These are phyloP conservation scores for Starmerella stellata DNA, from an alignment of 805 yeast species.

Conservation along the genomic window DNA sequence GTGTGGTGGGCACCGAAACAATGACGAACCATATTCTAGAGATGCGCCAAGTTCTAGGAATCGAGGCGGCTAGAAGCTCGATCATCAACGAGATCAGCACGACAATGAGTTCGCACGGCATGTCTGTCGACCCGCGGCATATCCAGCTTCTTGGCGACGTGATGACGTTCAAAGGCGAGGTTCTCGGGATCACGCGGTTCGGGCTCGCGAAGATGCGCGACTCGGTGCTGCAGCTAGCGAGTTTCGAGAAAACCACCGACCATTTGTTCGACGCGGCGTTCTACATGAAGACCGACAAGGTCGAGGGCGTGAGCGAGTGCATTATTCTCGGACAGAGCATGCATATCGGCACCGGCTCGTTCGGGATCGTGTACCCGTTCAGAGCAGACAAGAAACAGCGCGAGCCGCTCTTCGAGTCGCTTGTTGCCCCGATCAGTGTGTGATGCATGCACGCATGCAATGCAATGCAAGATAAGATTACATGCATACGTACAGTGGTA, in stretches of 20 bases:
- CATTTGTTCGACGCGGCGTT: slow-evolving; percentile 96
- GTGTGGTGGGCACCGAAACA: slow-evolving; percentile 76
- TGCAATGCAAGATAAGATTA: background rate
- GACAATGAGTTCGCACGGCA: slow-evolving; percentile 98
- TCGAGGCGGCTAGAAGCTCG: slow-evolving; percentile 90
- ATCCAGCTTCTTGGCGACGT: slow-evolving; percentile 94
- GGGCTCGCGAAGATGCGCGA: slow-evolving; percentile 98
- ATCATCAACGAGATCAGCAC: slow-evolving; percentile 88
- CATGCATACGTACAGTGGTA: background rate
- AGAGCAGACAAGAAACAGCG: slow-evolving; percentile 11
- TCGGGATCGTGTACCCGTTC: slow-evolving; percentile 39
- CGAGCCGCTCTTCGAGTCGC: slow-evolving; percentile 15
- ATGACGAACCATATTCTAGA: slow-evolving; percentile 84
- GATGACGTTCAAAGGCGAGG: slow-evolving; percentile 97
- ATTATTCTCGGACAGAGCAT: slow-evolving; percentile 94
- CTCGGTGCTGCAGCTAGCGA: slow-evolving; percentile 87
- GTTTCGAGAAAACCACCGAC: slow-evolving; percentile 95
- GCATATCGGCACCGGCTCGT: slow-evolving; percentile 94
- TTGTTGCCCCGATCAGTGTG: too few relatives aligned
- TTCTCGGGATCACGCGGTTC: slow-evolving; percentile 91
- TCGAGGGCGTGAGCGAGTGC: slow-evolving; percentile 96
- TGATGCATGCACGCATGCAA: background rate
- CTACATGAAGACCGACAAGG: slow-evolving; percentile 86
- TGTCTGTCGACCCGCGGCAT: slow-evolving; percentile 99
- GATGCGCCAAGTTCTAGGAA: slow-evolving; percentile 76